A percentile compares a stretch with the other conserved stretches of the same genome.
Conservation (phyloP, 1,284 basidiomycete species). For the Grifola frondosa region DNA sequence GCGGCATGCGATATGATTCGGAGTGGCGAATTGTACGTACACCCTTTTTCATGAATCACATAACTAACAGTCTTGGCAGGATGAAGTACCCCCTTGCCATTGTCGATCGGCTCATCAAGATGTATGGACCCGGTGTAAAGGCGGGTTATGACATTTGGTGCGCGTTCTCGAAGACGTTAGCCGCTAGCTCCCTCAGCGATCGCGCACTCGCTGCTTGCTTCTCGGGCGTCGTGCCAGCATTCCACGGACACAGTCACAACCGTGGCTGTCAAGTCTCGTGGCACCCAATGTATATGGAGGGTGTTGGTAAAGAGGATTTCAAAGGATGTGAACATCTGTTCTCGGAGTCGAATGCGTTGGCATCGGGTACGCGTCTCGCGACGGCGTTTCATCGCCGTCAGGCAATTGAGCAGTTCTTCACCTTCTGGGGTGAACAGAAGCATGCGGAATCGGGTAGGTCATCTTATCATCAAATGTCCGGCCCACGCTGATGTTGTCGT, state of each 20-base stretch:
- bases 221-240: constrained; percentile 22
- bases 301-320: constrained; percentile 35
- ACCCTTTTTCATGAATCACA: not conserved
- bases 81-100: constrained; percentile 37
- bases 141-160: constrained; percentile 39
- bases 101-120: constrained; percentile 22
- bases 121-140: constrained; percentile 17
- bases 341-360: constrained; percentile 31
- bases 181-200: constrained; percentile 23
- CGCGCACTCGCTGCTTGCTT: constrained; percentile 6
- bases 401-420: constrained; percentile 15
- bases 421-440: constrained; percentile 15
- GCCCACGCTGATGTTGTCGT: not conserved
- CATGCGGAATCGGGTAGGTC: constrained; percentile 11
- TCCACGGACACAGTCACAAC: constrained; percentile 37
- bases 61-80: constrained; percentile 17
- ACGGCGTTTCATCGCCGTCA: constrained; percentile 29
- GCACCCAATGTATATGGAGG: constrained; percentile 30
- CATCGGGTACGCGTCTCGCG: constrained; percentile 19
- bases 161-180: constrained; percentile 25
- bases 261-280: constrained; percentile 30
- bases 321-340: constrained; percentile 34
- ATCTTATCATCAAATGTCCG: not conserved
- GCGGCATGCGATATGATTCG: constrained; percentile 34
- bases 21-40: constrained; percentile 35